Conservation (phyloP, 78 protist species). For the Capsaspora owczarzaki region DNA sequence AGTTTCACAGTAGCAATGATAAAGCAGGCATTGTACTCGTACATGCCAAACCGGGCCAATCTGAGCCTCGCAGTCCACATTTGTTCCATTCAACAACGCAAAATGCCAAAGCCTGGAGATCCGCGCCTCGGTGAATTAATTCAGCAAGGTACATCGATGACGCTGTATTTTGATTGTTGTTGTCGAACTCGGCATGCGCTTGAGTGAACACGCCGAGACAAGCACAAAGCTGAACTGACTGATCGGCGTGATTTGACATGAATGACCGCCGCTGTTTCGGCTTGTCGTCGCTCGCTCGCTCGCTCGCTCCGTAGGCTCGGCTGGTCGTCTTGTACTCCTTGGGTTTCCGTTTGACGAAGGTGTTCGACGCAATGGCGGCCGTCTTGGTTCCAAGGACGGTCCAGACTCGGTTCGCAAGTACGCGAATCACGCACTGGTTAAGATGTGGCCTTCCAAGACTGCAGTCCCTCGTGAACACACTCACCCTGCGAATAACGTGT, state of each 20-base stretch:
- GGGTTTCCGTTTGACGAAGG: conserved; percentile 57
- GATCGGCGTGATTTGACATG: neutral
- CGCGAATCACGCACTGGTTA: neutral
- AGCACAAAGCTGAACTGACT: too few relatives aligned
- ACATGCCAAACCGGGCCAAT: too few relatives aligned
- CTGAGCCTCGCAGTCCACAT: neutral
- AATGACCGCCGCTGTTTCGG: neutral
- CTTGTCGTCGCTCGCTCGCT: neutral
- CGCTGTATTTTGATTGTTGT: neutral
- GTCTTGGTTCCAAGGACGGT: conserved; percentile 37
- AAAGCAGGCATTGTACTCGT: too few relatives aligned
- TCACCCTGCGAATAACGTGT: neutral
- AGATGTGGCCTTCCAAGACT: neutral
- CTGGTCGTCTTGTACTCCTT: conserved; percentile 20
- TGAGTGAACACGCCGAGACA: too few relatives aligned
- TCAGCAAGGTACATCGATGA: neutral
- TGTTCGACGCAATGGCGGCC: conserved; percentile 40
- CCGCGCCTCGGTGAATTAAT: neutral
- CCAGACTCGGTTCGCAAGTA: conserved; percentile 25
- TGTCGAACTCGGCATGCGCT: too few relatives aligned
- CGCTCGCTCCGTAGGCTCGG: neutral
- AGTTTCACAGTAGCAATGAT: too few relatives aligned
- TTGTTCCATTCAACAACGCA: neutral
- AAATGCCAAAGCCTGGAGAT: neutral
- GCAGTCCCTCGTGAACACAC: too few relatives aligned